phyloP scores from a whole-genome alignment of 441 rosid genomes.

The Syzygium malaccense region DNA sequence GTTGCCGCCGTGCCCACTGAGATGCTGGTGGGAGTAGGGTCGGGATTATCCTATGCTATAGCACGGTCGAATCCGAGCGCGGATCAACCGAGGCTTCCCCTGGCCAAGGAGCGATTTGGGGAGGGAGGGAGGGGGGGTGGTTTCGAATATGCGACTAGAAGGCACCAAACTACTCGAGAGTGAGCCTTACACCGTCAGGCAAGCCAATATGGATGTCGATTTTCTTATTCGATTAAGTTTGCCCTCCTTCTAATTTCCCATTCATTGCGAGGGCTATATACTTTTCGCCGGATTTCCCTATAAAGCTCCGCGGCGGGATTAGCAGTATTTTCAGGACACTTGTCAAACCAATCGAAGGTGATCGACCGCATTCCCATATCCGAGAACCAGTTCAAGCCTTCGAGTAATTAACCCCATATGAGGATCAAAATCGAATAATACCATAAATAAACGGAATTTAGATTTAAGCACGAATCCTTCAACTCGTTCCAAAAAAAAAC shows the following conservation, averaged over 20 bases:
- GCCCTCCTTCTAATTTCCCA: not conserved
- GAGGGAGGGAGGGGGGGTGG: not conserved
- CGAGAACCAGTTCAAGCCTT: not conserved
- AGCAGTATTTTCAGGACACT: not conserved
- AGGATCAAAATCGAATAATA: not conserved
- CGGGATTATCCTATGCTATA: not conserved
- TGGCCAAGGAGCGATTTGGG: not conserved
- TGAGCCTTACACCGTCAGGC: not conserved
- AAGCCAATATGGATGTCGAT: not conserved
- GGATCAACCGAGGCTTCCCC: not conserved
- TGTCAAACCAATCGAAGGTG: not conserved
- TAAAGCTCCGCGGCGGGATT: not conserved
- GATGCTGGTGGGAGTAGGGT: not conserved
- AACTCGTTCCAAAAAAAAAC: not conserved
- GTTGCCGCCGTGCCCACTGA: accelerated
- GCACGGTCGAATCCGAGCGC: not conserved
- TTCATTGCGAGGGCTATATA: not conserved
- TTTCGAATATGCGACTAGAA: not conserved
- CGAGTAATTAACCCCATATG: not conserved
- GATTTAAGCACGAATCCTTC: not conserved
- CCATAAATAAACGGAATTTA: not conserved
- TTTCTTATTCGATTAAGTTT: not conserved
- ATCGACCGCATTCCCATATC: not conserved
- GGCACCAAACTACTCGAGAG: not conserved
- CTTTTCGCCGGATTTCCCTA: not conserved